These are phyloP conservation scores for Candida neerlandica DNA, from an alignment of 1,139 yeast genomes.

Conservation along the genomic window DNA sequence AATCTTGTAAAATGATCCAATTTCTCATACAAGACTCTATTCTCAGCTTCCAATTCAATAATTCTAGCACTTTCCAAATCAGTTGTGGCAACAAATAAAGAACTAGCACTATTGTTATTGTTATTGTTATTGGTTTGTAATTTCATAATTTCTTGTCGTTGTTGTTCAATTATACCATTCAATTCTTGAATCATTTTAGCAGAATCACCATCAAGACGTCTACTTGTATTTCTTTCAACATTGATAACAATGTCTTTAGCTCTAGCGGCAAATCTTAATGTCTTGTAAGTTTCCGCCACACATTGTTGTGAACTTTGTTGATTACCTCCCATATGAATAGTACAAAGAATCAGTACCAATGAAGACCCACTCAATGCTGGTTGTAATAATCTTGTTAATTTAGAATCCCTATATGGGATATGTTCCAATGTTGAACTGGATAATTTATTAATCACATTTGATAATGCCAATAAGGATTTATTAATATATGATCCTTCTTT, in stretches of 20 bases:
- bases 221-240: slow-evolving; percentile 57
- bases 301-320: slow-evolving; percentile 39
- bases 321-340: slow-evolving; percentile 63
- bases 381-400: slow-evolving; percentile 82
- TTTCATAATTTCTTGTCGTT: slow-evolving; percentile 41
- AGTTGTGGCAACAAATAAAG: neutral
- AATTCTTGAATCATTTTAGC: slow-evolving; percentile 50
- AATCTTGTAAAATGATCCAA: slow-evolving; percentile 69
- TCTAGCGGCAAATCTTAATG: slow-evolving; percentile 88
- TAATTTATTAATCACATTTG: slow-evolving; percentile 84
- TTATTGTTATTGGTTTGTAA: slow-evolving; percentile 23
- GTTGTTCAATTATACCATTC: slow-evolving; percentile 46
- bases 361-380: slow-evolving; percentile 91
- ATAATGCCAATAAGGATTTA: slow-evolving; percentile 83
- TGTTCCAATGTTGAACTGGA: slow-evolving; percentile 56
- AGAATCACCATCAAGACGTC: slow-evolving; percentile 34
- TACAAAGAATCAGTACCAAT: slow-evolving; percentile 84
- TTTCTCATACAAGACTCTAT: slow-evolving; percentile 60
- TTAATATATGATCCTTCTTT: slow-evolving; percentile 93
- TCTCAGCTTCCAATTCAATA: slow-evolving; percentile 60
- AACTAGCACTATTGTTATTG: slow-evolving; percentile 12
- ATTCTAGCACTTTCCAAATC: slow-evolving; percentile 21
- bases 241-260: slow-evolving; percentile 82
- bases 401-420: slow-evolving; percentile 90
- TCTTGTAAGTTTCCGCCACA: slow-evolving; percentile 78